Base-by-base conservation (phyloP, 805 yeast species). In the Jamesozyma piceae region DNA sequence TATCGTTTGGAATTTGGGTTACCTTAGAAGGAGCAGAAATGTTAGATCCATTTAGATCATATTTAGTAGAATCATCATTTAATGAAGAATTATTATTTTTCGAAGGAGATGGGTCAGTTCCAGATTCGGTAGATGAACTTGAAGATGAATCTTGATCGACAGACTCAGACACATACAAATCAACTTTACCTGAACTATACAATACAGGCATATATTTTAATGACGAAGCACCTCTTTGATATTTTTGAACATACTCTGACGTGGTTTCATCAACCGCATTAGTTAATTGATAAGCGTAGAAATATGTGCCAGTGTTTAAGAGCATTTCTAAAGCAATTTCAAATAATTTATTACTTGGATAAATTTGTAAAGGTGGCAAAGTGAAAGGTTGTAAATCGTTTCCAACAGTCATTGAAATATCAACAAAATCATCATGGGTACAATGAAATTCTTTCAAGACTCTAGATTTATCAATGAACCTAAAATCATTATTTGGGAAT, bases 381-480 rank as follows among this genome's bases (percentile, higher is more conserved):
- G 82, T 73, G 27, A 60, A 62, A 14, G 85, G 85, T 54, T 85
- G 94, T 42, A 82, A 66, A 31, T 74, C 78, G 57, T 86, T 82
- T 3, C 97, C 96, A 17, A 81, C 80, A 54, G 84, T 77, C 59
- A 86, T 71, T 32, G 89, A 71, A 37, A 85, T 73, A 51, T 90
- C 96, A 42, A 76, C 65, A 43, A 90, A 77, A 54, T 82, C 89
- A 41, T 77, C 76, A 37, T 76, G 73, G n/a, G 69, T 65, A 40
- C 86, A 62, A 31, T 66, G 67, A 36, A 88, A 68, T 42, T 82
- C 90, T 31, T 68, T 60, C 38, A 87, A 65, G 2, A 87, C 72
- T 43, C 72, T 68, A 11, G 60, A 46, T 50, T 73, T 77, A 48
- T 79, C 84, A 35, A 88, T 67, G 56, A 72, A 83, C 52, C 81